Evolutionary conservation across 1,284 basidiomycete genomes (phyloP).

Genomic region (Melampsora americana): DNA sequence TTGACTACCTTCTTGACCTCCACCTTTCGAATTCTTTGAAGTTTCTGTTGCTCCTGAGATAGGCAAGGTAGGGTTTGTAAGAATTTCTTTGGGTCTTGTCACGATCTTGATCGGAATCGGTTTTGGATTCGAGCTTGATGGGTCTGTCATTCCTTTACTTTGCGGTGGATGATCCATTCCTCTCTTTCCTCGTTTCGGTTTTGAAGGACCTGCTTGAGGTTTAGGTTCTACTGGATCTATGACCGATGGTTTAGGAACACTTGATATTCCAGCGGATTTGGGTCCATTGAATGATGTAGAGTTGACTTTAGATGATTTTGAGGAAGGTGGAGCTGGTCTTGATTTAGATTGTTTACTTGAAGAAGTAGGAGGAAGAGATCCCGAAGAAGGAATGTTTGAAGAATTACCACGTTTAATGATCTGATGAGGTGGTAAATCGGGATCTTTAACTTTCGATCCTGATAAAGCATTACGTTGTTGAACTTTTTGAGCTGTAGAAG

Average conservation of each 20-base stretch:
- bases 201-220: not conserved
- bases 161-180: not conserved
- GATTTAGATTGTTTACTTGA: not conserved
- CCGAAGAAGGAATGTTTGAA: not conserved
- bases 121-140: not conserved
- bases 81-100: not conserved
- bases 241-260: not conserved
- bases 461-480: not conserved
- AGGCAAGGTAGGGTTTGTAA: not conserved
- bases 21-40: no score
- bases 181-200: not conserved
- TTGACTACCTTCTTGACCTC: no score
- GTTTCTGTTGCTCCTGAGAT: no score
- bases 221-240: not conserved
- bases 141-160: not conserved
- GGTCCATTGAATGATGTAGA: not conserved
- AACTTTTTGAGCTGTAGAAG: slow-evolving; percentile 7
- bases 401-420: slow-evolving; percentile 13
- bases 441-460: not conserved
- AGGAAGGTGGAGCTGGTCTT: not conserved
- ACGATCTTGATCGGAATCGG: not conserved
- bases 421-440: slow-evolving; percentile 5
- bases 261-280: not conserved
- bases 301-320: slow-evolving; percentile 1
- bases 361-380: not conserved